Evolutionary conservation across 495 filamentous ascomycete genomes (phyloP), one percentile per base, ranked within the genome.

Genomic region (Amniculicola lignicola): DNA sequence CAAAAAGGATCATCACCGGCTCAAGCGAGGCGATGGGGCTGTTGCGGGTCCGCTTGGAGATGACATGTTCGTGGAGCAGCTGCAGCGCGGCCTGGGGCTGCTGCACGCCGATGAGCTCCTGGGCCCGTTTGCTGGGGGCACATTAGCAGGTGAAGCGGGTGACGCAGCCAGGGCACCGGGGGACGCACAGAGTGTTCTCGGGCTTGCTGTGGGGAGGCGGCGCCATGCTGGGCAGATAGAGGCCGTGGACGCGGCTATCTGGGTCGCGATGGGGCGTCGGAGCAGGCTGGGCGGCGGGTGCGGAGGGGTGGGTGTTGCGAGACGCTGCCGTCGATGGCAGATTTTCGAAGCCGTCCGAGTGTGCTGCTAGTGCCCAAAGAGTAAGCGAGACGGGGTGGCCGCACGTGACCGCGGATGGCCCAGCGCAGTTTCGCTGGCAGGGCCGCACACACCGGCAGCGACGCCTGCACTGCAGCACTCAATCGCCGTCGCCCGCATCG

Each of bases 61-160:
- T 94, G 75, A 96, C 89, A 86, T 98, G 93, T 80, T 98, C 93
- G 79, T 98, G 94, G 43, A 98, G 87, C 60, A 96, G 85, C 62
- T 85, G 89, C 62, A 97, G 78, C 67, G 94, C 94, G 69, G 93
- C 92, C 61, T 85, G 80, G 63, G 87, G 78, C 81, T 97, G 94
- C 71, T 87, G 86, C 67, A 98, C 93, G 64, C 89, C 93, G 76
- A 96, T 94, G 71, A 98, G 89, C 79, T 98, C 93, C 75, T 96
- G 89, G 46, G 92, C 93, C 67, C 93, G 82, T 83, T 87, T 54
- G 56, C 67, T 62, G 43, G 47, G 44, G 41, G 29, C n/a, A 54
- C 46, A 33, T 62, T 44, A 50, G 61, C 37, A 61, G 52, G 38
- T 6, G 39, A 11, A 19, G 33, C 24, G 24, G 35, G 14, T 12